Evolutionary conservation across 2,329 filamentous ascomycete genomes (phyloP).

Genomic region (Fusarium sp.): DNA sequence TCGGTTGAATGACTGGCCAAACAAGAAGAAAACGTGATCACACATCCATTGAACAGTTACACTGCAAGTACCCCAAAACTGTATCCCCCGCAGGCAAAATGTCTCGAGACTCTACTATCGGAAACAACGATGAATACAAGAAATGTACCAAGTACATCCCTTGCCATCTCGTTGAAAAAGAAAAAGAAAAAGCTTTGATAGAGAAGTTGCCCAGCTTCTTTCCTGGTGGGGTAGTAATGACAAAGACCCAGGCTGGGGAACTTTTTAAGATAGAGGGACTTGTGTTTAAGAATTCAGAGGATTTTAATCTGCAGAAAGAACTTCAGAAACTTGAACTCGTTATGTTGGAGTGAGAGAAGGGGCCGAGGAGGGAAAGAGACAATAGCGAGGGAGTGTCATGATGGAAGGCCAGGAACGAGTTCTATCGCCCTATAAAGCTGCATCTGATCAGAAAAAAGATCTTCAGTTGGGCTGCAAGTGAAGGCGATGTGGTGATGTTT

Average conservation of each 20-base stretch:
- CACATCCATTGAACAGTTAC: neutral
- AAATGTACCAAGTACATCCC: neutral
- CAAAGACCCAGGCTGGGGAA: neutral
- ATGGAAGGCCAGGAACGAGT: neutral
- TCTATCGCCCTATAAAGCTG: neutral
- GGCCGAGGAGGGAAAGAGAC: neutral
- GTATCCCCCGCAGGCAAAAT: neutral
- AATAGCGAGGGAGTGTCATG: too few relatives aligned
- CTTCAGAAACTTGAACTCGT: neutral
- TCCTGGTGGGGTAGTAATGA: neutral
- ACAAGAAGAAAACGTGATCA: neutral
- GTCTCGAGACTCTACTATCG: neutral
- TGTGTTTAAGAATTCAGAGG: neutral
- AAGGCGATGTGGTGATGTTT: accelerated
- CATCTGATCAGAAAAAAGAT: accelerated
- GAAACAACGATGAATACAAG: neutral
- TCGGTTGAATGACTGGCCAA: accelerated
- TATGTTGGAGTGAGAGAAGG: neutral
- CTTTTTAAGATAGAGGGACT: neutral
- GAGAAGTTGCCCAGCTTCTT: neutral
- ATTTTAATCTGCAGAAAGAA: neutral
- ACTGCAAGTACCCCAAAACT: accelerated
- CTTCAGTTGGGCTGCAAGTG: accelerated
- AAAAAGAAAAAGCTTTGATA: neutral
- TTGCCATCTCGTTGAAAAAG: accelerated